Percentiles rank a stretch among this genome's conserved stretches.
Conservation (phyloP, 2,329 filamentous ascomycete species). For the Gaeumannomyces sp. region DNA sequence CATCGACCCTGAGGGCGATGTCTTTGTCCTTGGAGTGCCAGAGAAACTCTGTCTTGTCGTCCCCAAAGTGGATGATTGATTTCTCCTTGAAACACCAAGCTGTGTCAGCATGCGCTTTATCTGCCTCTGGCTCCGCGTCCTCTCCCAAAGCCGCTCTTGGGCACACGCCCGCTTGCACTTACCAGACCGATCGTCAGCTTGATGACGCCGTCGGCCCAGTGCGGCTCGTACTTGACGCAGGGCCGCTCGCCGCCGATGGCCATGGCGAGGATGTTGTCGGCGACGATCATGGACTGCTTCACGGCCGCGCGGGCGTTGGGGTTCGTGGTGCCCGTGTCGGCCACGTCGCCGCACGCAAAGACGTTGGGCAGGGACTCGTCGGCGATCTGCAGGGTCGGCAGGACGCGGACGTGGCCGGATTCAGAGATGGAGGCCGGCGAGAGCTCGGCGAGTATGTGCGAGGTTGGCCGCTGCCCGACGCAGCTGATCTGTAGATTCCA, state of each 20-base stretch:
- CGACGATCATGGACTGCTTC: constrained; percentile 45
- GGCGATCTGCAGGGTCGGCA: constrained; percentile 49
- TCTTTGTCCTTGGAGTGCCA: constrained; percentile 35
- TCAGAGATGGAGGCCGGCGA: constrained; percentile 37
- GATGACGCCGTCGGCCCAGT: constrained; percentile 43
- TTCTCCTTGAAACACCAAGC: constrained; percentile 29
- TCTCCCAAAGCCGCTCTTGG: no score
- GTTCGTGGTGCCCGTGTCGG: constrained; percentile 41
- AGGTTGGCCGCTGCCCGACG: constrained; percentile 53
- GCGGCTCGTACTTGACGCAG: constrained; percentile 29
- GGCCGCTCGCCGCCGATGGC: constrained; percentile 35
- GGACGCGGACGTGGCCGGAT: constrained; percentile 46
- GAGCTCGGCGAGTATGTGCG: constrained; percentile 37
- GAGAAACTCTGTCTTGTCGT: constrained; percentile 37
- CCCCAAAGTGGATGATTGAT: constrained; percentile 36
- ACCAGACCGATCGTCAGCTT: constrained; percentile 50
- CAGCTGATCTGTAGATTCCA: constrained; percentile 43
- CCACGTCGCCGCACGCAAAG: constrained; percentile 60
- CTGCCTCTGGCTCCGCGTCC: background rate
- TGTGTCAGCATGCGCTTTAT: constrained; percentile 3
- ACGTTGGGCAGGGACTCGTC: constrained; percentile 43
- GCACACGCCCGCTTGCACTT: constrained; percentile 17
- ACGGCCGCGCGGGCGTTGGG: constrained; percentile 50
- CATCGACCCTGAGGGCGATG: constrained; percentile 35
- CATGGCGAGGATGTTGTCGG: constrained; percentile 45